Percentiles rank a stretch among this genome's conserved stretches.
Conservation (phyloP, 179 eudicot species). For the Beta macrorhiza region DNA sequence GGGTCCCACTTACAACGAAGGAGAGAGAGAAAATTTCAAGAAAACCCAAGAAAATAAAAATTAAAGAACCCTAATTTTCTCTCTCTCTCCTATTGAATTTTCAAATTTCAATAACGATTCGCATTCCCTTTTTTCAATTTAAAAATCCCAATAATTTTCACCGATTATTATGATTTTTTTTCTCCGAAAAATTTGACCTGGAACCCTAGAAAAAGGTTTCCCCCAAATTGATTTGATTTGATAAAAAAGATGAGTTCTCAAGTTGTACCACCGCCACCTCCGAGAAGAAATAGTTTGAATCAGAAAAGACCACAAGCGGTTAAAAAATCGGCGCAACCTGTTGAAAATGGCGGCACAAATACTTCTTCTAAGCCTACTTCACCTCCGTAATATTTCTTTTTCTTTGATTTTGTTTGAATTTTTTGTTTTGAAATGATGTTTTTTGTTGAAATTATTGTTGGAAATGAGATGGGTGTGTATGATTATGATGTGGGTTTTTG, state of each 20-base stretch:
- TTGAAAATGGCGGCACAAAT: constrained; percentile 56
- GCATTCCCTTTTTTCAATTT: too few species aligned
- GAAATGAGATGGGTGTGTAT: neutral
- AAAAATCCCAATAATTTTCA: neutral
- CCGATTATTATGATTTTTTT: neutral
- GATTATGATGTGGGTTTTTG: neutral
- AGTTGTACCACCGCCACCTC: constrained; percentile 44
- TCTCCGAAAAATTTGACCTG: neutral
- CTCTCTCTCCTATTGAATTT: constrained; percentile 4
- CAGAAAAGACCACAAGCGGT: constrained; percentile 38
- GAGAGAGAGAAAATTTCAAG: neutral
- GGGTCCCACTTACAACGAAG: constrained; percentile 1
- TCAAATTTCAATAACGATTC: constrained; percentile 16
- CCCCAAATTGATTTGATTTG: neutral
- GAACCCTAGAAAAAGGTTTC: neutral
- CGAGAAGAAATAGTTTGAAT: constrained; percentile 44
- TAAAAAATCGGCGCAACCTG: constrained; percentile 37
- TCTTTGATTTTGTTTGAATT: neutral
- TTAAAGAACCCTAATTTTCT: constrained; percentile 4
- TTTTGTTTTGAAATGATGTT: neutral
- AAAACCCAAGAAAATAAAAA: neutral
- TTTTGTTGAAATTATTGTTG: neutral
- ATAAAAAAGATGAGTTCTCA: constrained; percentile 52
- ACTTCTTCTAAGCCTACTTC: constrained; percentile 53
- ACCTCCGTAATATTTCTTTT: constrained; percentile 38